These are phyloP conservation scores for Avicennia marina DNA, from an alignment of 257 asterid genomes.

Conservation along the genomic window DNA sequence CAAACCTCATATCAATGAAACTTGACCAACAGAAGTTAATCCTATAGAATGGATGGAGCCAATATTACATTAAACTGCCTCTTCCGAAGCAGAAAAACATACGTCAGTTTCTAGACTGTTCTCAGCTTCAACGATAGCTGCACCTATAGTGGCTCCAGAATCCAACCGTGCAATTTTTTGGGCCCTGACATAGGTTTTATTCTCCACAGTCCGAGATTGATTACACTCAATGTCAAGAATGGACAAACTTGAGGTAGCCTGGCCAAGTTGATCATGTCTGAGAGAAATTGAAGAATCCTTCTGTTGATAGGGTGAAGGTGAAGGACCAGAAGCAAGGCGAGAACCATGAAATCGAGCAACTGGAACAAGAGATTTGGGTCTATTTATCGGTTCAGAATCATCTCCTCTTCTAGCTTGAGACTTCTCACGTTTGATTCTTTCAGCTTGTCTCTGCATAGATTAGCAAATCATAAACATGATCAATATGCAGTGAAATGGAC, in stretches of 20 bases:
- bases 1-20: conserved; percentile 13
- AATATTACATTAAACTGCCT: conserved; percentile 35
- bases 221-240: conserved; percentile 34
- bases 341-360: conserved; percentile 82
- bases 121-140: conserved; percentile 96
- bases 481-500: conserved; percentile 1
- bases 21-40: conserved; percentile 7
- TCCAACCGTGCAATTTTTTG: conserved; percentile 57
- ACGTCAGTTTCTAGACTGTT: conserved; percentile 64
- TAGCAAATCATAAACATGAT: conserved; percentile 13
- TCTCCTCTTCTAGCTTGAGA: conserved; percentile 75
- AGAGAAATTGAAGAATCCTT: conserved; percentile 30
- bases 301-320: conserved; percentile 72
- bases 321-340: conserved; percentile 94
- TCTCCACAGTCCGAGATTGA: conserved; percentile 36
- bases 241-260: conserved; percentile 47
- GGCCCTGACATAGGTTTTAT: conserved; percentile 30
- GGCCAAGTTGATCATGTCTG: conserved; percentile 44
- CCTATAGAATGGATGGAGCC: conserved; percentile 22
- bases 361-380: conserved; percentile 78
- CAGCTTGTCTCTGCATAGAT: conserved; percentile 72
- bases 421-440: conserved; percentile 81
- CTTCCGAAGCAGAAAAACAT: conserved; percentile 48
- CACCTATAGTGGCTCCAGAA: conserved; percentile 76
- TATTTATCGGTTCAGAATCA: conserved; percentile 64